Base-by-base conservation (phyloP, 1,284 basidiomycete genomes). In the Peniophora sp. region DNA sequence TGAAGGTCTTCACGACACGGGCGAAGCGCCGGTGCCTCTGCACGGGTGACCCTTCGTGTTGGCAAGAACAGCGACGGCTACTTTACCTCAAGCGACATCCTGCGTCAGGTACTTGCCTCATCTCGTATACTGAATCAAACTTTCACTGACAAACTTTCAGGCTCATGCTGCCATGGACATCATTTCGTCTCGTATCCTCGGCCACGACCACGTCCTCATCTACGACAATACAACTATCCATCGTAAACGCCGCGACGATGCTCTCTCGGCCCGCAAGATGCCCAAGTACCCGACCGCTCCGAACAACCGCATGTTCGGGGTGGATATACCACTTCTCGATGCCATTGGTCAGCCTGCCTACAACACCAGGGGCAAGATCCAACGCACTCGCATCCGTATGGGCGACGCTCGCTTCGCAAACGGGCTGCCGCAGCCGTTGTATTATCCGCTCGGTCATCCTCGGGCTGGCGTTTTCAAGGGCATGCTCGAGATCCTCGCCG, bases 221-320 rank as follows among this genome's bases (percentile, higher is more conserved):
- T 69, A 60, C 52, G 62, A 71, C 51, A 71, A 71, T 55, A 64
- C 67, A 3, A 59, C 60, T 0, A 68, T 58, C 3, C 64, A 69
- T 53, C 54, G 56, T 2, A 70, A 69, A 48, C 61, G 57, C 2
- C 49, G 60, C 3, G 60, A 59, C 0, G 57, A 61, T 51, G 55
- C 66, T 1, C 61, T 65, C 2, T 66, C 63, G 23, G 62, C 62
- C 1, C 49, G 55, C 1, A 18, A 58, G 3, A 64, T 65, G 61
- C 60, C 65, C 1, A 60, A 57, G 36, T 6, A 5, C 27, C 55
- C 54, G 1, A 54, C 48, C 2, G 27, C 20, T 5, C 35, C 27
- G 1, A 47, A 24, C 5, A 54, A 55, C 17, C 46, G 50, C 2
- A 36, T 43, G 23, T 54, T 55, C 12, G 44, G 24, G 6, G 39